Evolutionary conservation across 345 rosid species (phyloP).

Genomic region (Sisymbrium irio): DNA sequence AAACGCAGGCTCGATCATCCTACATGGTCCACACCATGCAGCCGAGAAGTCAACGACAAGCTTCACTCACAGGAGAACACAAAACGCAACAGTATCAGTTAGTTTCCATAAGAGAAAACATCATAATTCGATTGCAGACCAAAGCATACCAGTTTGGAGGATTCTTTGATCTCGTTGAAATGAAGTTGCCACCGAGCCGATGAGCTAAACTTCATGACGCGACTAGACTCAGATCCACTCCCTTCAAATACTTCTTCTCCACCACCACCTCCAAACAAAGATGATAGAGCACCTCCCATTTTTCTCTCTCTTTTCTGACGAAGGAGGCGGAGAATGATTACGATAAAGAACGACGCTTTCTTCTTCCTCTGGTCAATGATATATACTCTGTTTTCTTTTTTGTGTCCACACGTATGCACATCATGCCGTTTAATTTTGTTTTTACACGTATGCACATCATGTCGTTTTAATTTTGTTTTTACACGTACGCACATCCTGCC

Average conservation of each 20-base stretch:
- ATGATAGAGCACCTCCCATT: conserved; percentile 53
- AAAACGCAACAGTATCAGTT: neutral
- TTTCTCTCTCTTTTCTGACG: neutral
- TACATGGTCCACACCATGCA: conserved; percentile 90
- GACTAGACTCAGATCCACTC: conserved; percentile 34
- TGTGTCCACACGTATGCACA: neutral
- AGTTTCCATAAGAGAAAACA: too few relatives aligned
- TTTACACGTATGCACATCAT: neutral
- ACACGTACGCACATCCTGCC: neutral
- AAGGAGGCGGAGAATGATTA: neutral
- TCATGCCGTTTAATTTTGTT: neutral
- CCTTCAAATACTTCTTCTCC: neutral
- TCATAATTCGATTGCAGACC: too few relatives aligned
- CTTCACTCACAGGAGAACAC: conserved; percentile 27
- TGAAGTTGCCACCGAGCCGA: conserved; percentile 71
- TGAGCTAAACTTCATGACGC: conserved; percentile 57
- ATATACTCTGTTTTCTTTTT: neutral
- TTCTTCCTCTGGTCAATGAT: neutral
- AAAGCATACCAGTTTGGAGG: conserved; percentile 51
- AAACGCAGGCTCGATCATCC: conserved; percentile 58
- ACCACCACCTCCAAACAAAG: neutral
- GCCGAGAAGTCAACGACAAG: conserved; percentile 82
- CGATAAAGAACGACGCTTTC: neutral
- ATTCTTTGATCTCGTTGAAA: conserved; percentile 58
- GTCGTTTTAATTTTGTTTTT: neutral